Evolutionary conservation across 108 stramenopile species (phyloP).

Genomic region (Fistulifera solaris): DNA sequence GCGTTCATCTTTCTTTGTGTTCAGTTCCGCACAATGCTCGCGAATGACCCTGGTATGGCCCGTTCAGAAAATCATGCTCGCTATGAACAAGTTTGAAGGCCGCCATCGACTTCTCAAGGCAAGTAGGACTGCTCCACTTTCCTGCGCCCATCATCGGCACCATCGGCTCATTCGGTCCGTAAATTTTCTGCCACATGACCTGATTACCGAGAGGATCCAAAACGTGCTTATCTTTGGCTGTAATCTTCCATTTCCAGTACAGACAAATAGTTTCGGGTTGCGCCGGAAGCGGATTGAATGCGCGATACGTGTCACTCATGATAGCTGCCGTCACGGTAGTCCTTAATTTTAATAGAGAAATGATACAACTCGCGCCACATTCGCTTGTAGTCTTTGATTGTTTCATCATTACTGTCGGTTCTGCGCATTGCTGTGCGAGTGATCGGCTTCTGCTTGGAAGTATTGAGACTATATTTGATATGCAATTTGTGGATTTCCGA

Average conservation of each 20-base stretch:
- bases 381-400: too few relatives aligned
- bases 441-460: too few relatives aligned
- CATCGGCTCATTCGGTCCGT: not conserved
- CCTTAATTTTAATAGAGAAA: too few relatives aligned
- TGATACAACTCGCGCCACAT: too few relatives aligned
- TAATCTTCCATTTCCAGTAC: not conserved
- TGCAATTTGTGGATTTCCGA: too few relatives aligned
- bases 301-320: not conserved
- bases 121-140: slow-evolving; percentile 1
- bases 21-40: not conserved
- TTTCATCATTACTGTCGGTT: too few relatives aligned
- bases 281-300: slow-evolving; percentile 1
- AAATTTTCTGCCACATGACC: not conserved
- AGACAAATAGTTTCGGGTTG: not conserved
- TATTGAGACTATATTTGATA: too few relatives aligned
- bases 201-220: not conserved
- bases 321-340: not conserved
- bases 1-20: not conserved
- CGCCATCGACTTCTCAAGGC: not conserved
- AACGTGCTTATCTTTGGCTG: not conserved
- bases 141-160: not conserved
- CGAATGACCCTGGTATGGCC: not conserved
- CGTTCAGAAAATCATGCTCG: not conserved
- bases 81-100: not conserved
- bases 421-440: too few relatives aligned